Percentiles rank a stretch among this genome's conserved stretches.
Evolutionary conservation across 306 rosid species (phyloP).

Genomic region (Chamaecrista fasciculata): DNA sequence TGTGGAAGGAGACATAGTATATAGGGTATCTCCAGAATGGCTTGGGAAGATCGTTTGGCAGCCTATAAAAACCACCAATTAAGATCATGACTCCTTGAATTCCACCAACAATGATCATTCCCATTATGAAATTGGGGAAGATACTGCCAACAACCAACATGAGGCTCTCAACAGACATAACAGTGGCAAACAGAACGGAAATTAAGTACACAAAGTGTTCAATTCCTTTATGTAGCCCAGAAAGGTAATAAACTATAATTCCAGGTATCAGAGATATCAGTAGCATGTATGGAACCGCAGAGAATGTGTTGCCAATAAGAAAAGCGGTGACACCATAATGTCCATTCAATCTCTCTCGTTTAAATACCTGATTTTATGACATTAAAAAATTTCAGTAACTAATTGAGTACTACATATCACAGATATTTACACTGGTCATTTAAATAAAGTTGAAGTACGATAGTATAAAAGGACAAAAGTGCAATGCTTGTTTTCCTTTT

Average conservation of each 20-base stretch:
- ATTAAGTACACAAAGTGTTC: slow-evolving; percentile 41
- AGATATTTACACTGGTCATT: background rate
- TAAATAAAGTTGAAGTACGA: background rate
- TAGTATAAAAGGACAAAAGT: too few relatives aligned
- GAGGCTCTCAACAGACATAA: slow-evolving; percentile 59
- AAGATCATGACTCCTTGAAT: slow-evolving; percentile 53
- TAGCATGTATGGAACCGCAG: slow-evolving; percentile 49
- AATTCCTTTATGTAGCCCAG: slow-evolving; percentile 48
- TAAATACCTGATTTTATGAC: slow-evolving; percentile 47
- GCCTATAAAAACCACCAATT: slow-evolving; percentile 40
- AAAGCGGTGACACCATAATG: slow-evolving; percentile 56
- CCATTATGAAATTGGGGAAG: slow-evolving; percentile 63
- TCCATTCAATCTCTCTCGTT: slow-evolving; percentile 66
- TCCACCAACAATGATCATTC: slow-evolving; percentile 59
- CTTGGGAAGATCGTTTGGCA: slow-evolving; percentile 43
- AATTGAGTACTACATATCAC: background rate
- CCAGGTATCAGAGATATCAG: slow-evolving; percentile 55
- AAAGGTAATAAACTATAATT: slow-evolving; percentile 39
- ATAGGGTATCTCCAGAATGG: slow-evolving; percentile 46
- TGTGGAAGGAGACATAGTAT: slow-evolving; percentile 44
- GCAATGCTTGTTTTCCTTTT: background rate
- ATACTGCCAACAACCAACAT: slow-evolving; percentile 68
- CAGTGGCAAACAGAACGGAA: slow-evolving; percentile 28
- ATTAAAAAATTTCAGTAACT: background rate
- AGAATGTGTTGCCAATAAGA: slow-evolving; percentile 53